Conservation (phyloP, 371 early-diverging fungal species). For the Cokeromyces recurvatus region DNA sequence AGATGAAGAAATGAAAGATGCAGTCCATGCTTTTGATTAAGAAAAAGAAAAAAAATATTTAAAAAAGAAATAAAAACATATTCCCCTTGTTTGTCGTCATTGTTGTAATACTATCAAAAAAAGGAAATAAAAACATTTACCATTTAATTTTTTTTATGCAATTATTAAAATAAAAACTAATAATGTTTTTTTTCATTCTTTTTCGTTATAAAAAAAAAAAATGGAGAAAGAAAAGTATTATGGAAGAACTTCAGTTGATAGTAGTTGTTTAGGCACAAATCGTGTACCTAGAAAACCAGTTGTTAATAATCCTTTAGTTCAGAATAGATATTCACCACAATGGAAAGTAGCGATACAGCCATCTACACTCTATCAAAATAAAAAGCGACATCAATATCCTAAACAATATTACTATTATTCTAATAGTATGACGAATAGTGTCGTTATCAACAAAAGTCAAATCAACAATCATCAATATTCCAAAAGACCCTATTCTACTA, state of each 20-base stretch:
- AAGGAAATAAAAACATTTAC: constrained; percentile 1
- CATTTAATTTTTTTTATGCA: neutral
- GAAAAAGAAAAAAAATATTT: neutral
- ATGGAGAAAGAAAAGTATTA: neutral
- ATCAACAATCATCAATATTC: too few relatives aligned
- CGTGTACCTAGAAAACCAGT: constrained; percentile 20
- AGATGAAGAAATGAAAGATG: constrained; percentile 36
- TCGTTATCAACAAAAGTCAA: too few relatives aligned
- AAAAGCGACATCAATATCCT: too few relatives aligned
- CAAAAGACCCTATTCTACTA: too few relatives aligned
- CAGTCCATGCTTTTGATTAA: constrained; percentile 38
- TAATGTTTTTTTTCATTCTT: constrained; percentile 3
- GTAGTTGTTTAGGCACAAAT: too few relatives aligned
- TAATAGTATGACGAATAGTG: too few relatives aligned
- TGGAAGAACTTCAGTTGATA: neutral
- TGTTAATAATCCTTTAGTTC: constrained; percentile 3
- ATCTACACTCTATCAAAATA: too few relatives aligned
- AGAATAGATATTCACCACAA: too few relatives aligned
- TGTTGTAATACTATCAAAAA: constrained; percentile 6
- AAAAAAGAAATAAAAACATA: neutral
- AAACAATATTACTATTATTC: too few relatives aligned
- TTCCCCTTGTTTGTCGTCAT: neutral
- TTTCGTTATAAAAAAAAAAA: neutral
- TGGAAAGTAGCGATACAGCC: too few relatives aligned
- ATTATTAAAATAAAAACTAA: neutral